phyloP scores from a whole-genome alignment of 768 basidiomycete species.

The Macrolepiota albuminosa region DNA sequence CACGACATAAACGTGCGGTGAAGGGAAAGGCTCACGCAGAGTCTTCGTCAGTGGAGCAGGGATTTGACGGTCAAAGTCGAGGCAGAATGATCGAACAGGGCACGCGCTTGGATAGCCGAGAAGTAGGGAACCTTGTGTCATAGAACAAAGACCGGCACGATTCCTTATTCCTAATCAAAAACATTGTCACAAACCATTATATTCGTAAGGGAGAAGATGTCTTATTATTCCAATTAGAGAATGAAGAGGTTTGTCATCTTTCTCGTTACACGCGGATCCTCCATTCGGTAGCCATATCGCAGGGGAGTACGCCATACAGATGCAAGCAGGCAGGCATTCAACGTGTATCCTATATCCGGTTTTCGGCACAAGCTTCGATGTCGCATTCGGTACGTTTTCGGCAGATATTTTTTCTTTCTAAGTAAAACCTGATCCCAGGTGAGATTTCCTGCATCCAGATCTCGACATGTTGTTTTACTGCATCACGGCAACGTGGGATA shows the following conservation, averaged over 20 bases:
- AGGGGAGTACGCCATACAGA: constrained; percentile 41
- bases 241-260: constrained; percentile 23
- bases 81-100: constrained; percentile 63
- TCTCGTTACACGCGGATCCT: constrained; percentile 16
- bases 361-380: constrained; percentile 56
- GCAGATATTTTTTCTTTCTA: constrained; percentile 34
- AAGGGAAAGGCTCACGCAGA: constrained; percentile 60
- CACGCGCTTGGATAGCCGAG: constrained; percentile 53
- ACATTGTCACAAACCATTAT: constrained; percentile 9
- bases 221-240: constrained; percentile 20
- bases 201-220: constrained; percentile 8
- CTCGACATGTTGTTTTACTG: constrained; percentile 5
- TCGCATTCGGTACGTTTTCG: constrained; percentile 58
- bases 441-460: constrained; percentile 6
- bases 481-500: constrained; percentile 8
- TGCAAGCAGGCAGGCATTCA: constrained; percentile 40
- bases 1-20: constrained; percentile 69
- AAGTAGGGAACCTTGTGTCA: constrained; percentile 33
- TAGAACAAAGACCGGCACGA: constrained; percentile 19
- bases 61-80: constrained; percentile 52
- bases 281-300: constrained; percentile 52
- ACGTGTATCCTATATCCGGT: constrained; percentile 66
- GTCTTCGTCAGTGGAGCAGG: constrained; percentile 69
- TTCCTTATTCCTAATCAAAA: constrained; percentile 14
- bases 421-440: background rate